Evolutionary conservation across 2,329 filamentous ascomycete species (phyloP).

Genomic region (Nectriaceae sp.): DNA sequence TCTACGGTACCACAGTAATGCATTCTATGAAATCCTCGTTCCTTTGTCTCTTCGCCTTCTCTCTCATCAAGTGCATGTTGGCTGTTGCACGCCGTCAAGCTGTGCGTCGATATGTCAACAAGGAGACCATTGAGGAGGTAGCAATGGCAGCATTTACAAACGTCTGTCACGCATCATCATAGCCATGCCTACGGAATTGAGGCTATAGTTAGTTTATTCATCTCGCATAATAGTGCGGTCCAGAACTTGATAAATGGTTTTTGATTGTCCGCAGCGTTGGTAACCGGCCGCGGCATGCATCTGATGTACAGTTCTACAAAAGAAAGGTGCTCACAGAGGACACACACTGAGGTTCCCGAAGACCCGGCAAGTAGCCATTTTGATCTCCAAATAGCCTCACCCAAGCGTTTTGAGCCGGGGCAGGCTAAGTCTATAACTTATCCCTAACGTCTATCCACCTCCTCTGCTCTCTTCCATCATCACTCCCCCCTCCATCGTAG

Average conservation of each 20-base stretch:
- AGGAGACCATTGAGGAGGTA: background rate
- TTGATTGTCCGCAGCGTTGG: constrained; percentile 18
- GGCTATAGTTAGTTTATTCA: no score
- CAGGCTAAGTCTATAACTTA: constrained; percentile 23
- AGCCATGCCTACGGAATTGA: no score
- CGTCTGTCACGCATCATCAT: no score
- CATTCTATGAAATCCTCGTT: no score
- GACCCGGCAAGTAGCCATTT: constrained; percentile 22
- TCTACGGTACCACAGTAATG: no score
- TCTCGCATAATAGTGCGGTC: no score
- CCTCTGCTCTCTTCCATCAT: constrained; percentile 15
- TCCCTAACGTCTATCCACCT: constrained; percentile 21
- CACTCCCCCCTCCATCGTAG: constrained; percentile 12
- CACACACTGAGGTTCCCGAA: constrained; percentile 24
- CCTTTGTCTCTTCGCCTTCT: no score
- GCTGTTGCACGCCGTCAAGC: no score
- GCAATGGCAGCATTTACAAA: background rate
- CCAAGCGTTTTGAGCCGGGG: constrained; percentile 18
- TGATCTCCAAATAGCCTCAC: constrained; percentile 26
- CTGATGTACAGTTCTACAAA: constrained; percentile 37
- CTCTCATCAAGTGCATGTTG: no score
- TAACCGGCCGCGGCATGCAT: constrained; percentile 21
- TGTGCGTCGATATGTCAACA: no score
- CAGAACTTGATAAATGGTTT: constrained; percentile 2
- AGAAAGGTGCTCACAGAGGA: constrained; percentile 32